Conservation (phyloP, 108 stramenopile genomes). For the Mediolabrus comicus region DNA sequence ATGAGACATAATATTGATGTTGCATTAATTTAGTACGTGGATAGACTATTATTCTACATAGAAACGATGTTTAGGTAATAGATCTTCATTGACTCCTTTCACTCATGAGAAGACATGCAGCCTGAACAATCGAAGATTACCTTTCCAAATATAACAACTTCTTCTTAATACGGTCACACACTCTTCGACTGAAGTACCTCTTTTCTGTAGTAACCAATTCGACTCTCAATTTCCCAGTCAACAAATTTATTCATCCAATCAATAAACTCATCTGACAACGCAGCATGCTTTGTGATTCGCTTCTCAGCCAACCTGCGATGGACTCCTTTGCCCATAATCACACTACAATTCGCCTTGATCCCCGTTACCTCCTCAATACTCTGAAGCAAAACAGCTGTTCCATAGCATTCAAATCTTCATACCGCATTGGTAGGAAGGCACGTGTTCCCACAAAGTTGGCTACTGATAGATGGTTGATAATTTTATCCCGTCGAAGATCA, state of each 20-base stretch:
- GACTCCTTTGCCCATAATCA: not conserved
- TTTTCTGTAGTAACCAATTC: constrained; percentile 38
- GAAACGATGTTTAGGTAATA: no score
- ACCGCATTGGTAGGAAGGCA: constrained; percentile 34
- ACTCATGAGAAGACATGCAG: no score
- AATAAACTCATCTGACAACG: constrained; percentile 26
- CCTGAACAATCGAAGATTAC: no score
- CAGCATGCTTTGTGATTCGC: constrained; percentile 15
- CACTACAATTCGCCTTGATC: constrained; percentile 24
- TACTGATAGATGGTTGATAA: constrained; percentile 39
- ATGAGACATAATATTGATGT: no score
- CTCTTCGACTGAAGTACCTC: no score
- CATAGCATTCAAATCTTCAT: constrained; percentile 37
- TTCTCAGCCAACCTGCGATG: not conserved
- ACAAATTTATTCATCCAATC: constrained; percentile 46
- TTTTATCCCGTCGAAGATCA: constrained; percentile 36
- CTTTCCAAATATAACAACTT: no score
- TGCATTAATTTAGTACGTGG: no score
- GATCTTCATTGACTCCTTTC: no score
- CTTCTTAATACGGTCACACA: no score
- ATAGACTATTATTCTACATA: no score
- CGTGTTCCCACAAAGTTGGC: constrained; percentile 22
- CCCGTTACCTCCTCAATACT: constrained; percentile 34
- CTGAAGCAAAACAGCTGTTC: constrained; percentile 21
- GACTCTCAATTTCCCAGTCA: constrained; percentile 46